These are phyloP conservation scores for Gentiana straminea DNA, from an alignment of 257 asterid species.

Conservation along the genomic window DNA sequence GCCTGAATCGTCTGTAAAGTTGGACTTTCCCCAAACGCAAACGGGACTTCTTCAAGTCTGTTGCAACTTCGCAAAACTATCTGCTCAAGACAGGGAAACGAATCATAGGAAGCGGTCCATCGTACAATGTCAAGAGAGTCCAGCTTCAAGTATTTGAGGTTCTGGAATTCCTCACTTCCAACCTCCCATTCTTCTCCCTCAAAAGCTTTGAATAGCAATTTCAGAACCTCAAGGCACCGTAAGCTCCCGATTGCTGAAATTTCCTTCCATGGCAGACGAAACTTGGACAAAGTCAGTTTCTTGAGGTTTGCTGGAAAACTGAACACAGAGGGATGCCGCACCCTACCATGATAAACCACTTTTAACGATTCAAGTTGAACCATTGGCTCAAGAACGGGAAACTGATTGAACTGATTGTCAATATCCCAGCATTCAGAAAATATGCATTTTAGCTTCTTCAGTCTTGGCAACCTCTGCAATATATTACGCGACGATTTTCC, in stretches of 20 bases:
- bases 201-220: not conserved
- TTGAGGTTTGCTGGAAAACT: not conserved
- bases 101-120: constrained; percentile 2
- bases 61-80: constrained; percentile 5
- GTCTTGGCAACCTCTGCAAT: not conserved
- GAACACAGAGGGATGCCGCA: not conserved
- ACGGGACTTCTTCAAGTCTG: constrained; percentile 6
- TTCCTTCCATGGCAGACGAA: constrained; percentile 1
- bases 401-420: not conserved
- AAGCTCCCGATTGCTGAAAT: constrained; percentile 1
- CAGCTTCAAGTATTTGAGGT: constrained; percentile 1
- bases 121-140: not conserved
- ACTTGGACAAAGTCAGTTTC: not conserved
- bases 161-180: not conserved
- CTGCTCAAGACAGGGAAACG: constrained; percentile 3
- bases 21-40: not conserved
- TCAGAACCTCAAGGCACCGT: constrained; percentile 1
- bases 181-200: constrained; percentile 1
- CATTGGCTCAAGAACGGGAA: not conserved
- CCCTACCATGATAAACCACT: not conserved
- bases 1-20: not conserved
- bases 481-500: not conserved
- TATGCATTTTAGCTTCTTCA: not conserved
- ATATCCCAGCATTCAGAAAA: not conserved
- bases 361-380: not conserved